Evolutionary conservation across 208 protist genomes (phyloP).

Genomic region (Trypanosoma theileri): DNA sequence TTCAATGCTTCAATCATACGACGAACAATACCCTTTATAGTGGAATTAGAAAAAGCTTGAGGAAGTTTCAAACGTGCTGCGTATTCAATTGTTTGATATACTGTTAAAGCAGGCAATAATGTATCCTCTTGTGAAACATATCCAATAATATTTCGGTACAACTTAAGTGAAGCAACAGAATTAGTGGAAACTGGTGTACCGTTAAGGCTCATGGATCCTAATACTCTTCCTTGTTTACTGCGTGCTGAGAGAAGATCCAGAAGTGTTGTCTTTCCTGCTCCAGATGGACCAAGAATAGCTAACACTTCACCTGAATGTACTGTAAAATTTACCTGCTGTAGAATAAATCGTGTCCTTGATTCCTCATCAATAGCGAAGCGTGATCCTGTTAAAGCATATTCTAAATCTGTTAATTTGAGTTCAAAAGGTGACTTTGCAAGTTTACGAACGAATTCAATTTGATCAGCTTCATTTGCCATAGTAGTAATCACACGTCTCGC

Average conservation of each 20-base stretch:
- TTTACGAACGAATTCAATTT: slow-evolving; percentile 38
- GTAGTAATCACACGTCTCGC: slow-evolving; percentile 28
- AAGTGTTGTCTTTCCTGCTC: slow-evolving; percentile 90
- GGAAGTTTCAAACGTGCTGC: slow-evolving; percentile 90
- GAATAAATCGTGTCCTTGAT: slow-evolving; percentile 35
- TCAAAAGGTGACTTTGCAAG: slow-evolving; percentile 51
- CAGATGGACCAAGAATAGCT: slow-evolving; percentile 89
- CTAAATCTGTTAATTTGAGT: slow-evolving; percentile 53
- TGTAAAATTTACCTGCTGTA: slow-evolving; percentile 77
- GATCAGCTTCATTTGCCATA: slow-evolving; percentile 31
- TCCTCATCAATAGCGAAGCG: slow-evolving; percentile 46
- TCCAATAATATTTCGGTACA: slow-evolving; percentile 87
- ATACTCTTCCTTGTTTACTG: slow-evolving; percentile 58
- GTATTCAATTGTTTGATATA: slow-evolving; percentile 86
- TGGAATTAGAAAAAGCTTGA: slow-evolving; percentile 60
- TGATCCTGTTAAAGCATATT: slow-evolving; percentile 51
- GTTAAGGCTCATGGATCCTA: slow-evolving; percentile 70
- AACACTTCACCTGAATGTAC: slow-evolving; percentile 81
- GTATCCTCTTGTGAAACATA: slow-evolving; percentile 94
- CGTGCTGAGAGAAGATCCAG: slow-evolving; percentile 85
- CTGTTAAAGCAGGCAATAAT: slow-evolving; percentile 85
- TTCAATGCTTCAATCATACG: slow-evolving; percentile 65
- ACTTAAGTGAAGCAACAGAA: background rate
- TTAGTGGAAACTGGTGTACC: slow-evolving; percentile 47
- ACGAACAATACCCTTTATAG: slow-evolving; percentile 66